phyloP scores from a whole-genome alignment of 192 early-diverging fungal species.

The Entrophospora sp. region DNA sequence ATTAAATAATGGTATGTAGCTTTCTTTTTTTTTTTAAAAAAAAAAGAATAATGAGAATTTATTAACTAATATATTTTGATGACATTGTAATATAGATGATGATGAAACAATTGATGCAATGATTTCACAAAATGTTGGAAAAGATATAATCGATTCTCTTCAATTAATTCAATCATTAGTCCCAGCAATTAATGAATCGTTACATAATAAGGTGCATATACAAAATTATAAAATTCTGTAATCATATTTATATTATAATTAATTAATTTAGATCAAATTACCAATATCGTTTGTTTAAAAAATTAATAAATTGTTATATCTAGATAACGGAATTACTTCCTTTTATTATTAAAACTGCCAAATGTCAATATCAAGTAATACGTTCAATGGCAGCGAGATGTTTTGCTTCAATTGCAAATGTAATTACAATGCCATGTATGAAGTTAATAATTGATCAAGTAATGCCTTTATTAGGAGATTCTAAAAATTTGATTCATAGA shows the following conservation, averaged over 20 bases:
- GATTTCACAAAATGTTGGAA: constrained; percentile 36
- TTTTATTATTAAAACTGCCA: constrained; percentile 53
- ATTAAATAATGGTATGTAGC: constrained; percentile 25
- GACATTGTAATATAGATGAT: neutral
- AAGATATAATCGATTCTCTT: constrained; percentile 71
- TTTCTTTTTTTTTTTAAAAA: neutral
- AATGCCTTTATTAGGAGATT: constrained; percentile 70
- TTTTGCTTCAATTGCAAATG: constrained; percentile 62
- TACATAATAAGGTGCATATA: constrained; percentile 26
- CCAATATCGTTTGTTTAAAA: too few relatives aligned
- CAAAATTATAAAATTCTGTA: too few relatives aligned
- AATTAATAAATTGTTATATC: constrained; percentile 5
- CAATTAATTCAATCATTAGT: constrained; percentile 61
- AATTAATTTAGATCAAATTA: neutral
- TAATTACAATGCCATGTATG: constrained; percentile 67
- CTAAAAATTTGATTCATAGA: constrained; percentile 53
- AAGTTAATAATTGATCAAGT: constrained; percentile 67
- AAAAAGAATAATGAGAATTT: neutral
- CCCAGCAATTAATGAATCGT: constrained; percentile 44
- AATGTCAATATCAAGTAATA: constrained; percentile 62
- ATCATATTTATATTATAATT: neutral
- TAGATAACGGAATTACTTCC: constrained; percentile 53
- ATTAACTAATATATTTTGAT: neutral
- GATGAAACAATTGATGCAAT: constrained; percentile 15
- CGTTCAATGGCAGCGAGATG: constrained; percentile 72